phyloP scores from a whole-genome alignment of 768 basidiomycete species.

The Pleurotus tuber-regium region DNA sequence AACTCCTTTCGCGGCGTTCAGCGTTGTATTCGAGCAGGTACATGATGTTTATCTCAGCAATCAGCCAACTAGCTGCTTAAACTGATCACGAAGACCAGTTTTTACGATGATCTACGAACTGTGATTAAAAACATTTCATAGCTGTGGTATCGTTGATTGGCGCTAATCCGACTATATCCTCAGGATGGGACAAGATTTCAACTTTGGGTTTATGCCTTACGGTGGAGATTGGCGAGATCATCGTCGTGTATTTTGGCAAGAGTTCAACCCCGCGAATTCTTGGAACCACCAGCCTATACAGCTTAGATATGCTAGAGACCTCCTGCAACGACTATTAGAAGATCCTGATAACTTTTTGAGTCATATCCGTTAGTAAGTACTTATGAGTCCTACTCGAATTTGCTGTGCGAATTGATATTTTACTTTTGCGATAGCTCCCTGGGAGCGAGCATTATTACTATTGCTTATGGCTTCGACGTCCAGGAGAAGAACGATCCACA shows the following conservation, averaged over 20 bases:
- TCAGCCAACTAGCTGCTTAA: too few relatives aligned
- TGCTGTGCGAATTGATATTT: background rate
- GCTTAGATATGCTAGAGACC: slow-evolving; percentile 10
- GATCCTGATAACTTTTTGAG: slow-evolving; percentile 13
- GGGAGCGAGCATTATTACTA: slow-evolving; percentile 15
- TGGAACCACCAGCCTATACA: slow-evolving; percentile 14
- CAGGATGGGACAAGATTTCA: slow-evolving; percentile 25
- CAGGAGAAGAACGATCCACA: slow-evolving; percentile 20
- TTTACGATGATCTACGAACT: too few relatives aligned
- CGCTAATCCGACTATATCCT: too few relatives aligned
- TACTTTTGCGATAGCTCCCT: slow-evolving; percentile 8
- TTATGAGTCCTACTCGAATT: background rate
- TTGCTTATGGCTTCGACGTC: slow-evolving; percentile 23
- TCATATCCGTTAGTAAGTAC: slow-evolving; percentile 13
- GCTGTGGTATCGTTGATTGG: too few relatives aligned
- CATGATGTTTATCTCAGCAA: too few relatives aligned
- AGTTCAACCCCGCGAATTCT: slow-evolving; percentile 17
- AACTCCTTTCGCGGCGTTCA: too few relatives aligned
- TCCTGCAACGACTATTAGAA: slow-evolving; percentile 14
- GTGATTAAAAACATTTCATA: too few relatives aligned
- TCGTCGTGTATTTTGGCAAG: slow-evolving; percentile 22
- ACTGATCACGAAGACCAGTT: too few relatives aligned
- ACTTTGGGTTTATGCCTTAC: slow-evolving; percentile 22
- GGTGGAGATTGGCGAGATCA: slow-evolving; percentile 21
- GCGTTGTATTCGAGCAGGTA: too few relatives aligned